Conservation (phyloP, 768 basidiomycete genomes). For the Cystofilobasidium capitatum region DNA sequence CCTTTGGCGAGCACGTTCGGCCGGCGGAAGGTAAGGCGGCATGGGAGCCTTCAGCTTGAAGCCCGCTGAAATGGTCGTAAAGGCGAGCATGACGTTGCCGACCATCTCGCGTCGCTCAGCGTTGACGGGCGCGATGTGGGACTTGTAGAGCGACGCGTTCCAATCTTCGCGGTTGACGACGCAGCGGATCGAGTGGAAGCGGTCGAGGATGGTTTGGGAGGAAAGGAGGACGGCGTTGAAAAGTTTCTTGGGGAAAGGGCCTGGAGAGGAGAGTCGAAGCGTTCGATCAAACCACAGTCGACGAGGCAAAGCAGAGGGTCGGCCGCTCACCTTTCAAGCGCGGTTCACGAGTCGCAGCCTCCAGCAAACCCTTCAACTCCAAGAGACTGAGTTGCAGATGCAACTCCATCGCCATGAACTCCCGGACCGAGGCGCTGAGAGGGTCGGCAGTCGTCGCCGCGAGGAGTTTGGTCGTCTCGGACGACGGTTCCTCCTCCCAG, state of each 20-base stretch:
- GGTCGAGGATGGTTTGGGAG: slow-evolving; percentile 43
- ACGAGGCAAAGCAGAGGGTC: slow-evolving; percentile 27
- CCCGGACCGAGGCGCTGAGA: slow-evolving; percentile 36
- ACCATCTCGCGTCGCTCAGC: slow-evolving; percentile 77
- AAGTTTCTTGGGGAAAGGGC: slow-evolving; percentile 39
- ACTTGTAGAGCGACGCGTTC: slow-evolving; percentile 44
- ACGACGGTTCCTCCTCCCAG: slow-evolving; percentile 31
- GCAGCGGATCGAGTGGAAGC: slow-evolving; percentile 87
- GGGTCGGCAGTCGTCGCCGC: background rate
- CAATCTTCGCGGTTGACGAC: slow-evolving; percentile 95
- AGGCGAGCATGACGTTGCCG: slow-evolving; percentile 84
- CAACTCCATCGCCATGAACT: slow-evolving; percentile 95
- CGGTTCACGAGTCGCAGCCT: slow-evolving; percentile 84
- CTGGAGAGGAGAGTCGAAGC: background rate
- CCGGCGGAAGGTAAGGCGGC: slow-evolving; percentile 93
- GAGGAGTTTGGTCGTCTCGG: slow-evolving; percentile 22
- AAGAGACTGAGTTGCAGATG: slow-evolving; percentile 87
- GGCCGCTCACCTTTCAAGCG: slow-evolving; percentile 94
- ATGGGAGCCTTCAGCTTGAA: slow-evolving; percentile 80
- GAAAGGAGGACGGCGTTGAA: slow-evolving; percentile 51
- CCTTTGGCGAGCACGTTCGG: slow-evolving; percentile 67
- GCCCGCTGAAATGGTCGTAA: slow-evolving; percentile 66
- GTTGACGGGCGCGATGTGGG: slow-evolving; percentile 81
- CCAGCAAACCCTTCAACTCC: slow-evolving; percentile 70
- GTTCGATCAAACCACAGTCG: background rate